Evolutionary conservation across 2,329 filamentous ascomycete genomes (phyloP).

Genomic region (Aspergillus pseudonomiae): DNA sequence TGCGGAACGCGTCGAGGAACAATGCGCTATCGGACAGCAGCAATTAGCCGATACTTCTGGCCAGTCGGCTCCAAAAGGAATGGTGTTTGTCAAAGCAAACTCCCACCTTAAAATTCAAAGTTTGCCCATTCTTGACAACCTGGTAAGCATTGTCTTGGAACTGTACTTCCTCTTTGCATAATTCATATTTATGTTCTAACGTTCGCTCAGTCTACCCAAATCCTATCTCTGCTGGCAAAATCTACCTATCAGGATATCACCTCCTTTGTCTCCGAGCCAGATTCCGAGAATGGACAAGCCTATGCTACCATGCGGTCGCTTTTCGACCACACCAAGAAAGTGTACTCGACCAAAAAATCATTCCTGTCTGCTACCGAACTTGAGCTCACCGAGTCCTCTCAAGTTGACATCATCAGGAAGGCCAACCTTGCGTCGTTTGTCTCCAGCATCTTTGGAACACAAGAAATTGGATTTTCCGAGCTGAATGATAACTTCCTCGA

Average conservation of each 20-base stretch:
- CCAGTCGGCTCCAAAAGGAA: slow-evolving; percentile 34
- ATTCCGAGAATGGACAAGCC: slow-evolving; percentile 62
- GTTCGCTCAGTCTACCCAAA: slow-evolving; percentile 57
- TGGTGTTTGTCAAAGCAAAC: slow-evolving; percentile 47
- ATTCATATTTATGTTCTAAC: not conserved
- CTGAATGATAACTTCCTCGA: slow-evolving; percentile 66
- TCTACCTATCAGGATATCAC: slow-evolving; percentile 60
- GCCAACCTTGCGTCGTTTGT: slow-evolving; percentile 68
- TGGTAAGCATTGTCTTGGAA: slow-evolving; percentile 48
- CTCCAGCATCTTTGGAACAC: slow-evolving; percentile 64
- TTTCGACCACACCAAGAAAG: slow-evolving; percentile 65
- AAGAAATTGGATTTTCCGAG: slow-evolving; percentile 66
- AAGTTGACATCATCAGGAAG: slow-evolving; percentile 64
- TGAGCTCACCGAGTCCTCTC: slow-evolving; percentile 53
- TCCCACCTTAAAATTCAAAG: slow-evolving; percentile 60
- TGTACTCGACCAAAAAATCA: slow-evolving; percentile 59
- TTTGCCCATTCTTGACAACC: slow-evolving; percentile 62
- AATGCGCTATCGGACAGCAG: slow-evolving; percentile 40
- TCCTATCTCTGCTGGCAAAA: slow-evolving; percentile 60
- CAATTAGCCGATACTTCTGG: slow-evolving; percentile 32
- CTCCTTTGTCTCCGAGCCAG: slow-evolving; percentile 58
- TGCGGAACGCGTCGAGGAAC: slow-evolving; percentile 45
- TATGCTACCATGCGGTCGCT: slow-evolving; percentile 64
- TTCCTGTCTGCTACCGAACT: slow-evolving; percentile 60
- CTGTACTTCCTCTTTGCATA: not conserved